A percentile compares a stretch with the other conserved stretches of the same genome.
phyloP scores from a whole-genome alignment of 257 asterid species.

The Penstemon eatonii region DNA sequence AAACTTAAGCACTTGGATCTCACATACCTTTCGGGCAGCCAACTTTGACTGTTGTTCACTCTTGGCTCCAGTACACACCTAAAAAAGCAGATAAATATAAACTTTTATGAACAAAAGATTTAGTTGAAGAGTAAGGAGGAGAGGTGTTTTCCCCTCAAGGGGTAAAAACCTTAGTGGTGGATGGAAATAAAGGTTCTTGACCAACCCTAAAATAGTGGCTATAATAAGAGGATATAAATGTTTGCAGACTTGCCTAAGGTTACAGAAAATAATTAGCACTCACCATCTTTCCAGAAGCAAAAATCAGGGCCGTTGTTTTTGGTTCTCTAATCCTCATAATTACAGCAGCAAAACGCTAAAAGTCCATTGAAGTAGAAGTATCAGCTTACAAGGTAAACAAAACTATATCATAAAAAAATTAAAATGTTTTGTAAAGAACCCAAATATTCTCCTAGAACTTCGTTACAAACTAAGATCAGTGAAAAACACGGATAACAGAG shows the following conservation, averaged over 20 bases:
- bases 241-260: conserved; percentile 1
- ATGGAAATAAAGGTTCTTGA: not conserved
- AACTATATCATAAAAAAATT: too few species aligned
- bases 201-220: not conserved
- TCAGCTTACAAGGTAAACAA: not conserved
- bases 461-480: not conserved
- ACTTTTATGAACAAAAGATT: not conserved
- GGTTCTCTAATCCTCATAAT: conserved; percentile 49
- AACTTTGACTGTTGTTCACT: conserved; percentile 40
- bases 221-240: not conserved
- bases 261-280: conserved; percentile 26
- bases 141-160: not conserved
- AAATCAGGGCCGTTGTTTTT: conserved; percentile 43
- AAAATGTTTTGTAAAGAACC: not conserved
- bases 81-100: conserved; percentile 3
- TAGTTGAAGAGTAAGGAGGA: not conserved
- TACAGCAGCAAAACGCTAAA: conserved; percentile 70
- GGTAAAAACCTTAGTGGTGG: conserved; percentile 1
- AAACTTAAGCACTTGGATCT: not conserved
- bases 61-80: conserved; percentile 52
- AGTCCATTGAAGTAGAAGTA: conserved; percentile 26
- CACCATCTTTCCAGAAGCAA: conserved; percentile 52
- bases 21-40: conserved; percentile 44
- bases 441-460: not conserved
- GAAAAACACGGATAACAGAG: not conserved